Conservation (phyloP, 805 yeast species). For the Zygosaccharomyces lentus region DNA sequence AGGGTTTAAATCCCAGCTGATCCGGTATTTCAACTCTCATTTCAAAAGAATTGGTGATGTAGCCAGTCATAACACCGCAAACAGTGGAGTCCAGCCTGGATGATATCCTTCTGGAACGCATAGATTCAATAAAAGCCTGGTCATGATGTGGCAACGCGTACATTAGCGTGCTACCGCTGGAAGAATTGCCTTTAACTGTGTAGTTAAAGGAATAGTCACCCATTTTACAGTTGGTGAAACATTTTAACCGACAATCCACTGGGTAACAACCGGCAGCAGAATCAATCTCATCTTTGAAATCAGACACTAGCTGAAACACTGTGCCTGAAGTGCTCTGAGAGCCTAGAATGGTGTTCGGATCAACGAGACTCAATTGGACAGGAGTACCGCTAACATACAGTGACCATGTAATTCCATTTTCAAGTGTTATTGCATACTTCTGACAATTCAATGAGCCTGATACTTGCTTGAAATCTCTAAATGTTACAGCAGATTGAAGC, state of each 20-base stretch:
- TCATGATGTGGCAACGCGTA: slow-evolving; percentile 71
- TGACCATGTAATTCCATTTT: slow-evolving; percentile 60
- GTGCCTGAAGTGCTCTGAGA: slow-evolving; percentile 38
- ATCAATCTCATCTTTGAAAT: slow-evolving; percentile 46
- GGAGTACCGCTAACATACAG: slow-evolving; percentile 49
- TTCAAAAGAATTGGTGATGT: slow-evolving; percentile 38
- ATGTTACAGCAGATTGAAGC: slow-evolving; percentile 61
- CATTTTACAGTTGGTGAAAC: slow-evolving; percentile 38
- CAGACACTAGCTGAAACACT: slow-evolving; percentile 57
- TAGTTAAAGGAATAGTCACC: slow-evolving; percentile 44
- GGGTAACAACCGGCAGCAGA: slow-evolving; percentile 61
- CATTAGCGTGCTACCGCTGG: slow-evolving; percentile 42
- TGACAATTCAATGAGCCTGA: slow-evolving; percentile 39
- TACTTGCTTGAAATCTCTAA: slow-evolving; percentile 44
- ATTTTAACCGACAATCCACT: slow-evolving; percentile 43
- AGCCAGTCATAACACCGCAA: slow-evolving; percentile 45
- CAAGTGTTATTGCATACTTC: slow-evolving; percentile 53
- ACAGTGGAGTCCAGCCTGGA: slow-evolving; percentile 45
- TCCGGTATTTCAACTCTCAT: slow-evolving; percentile 44
- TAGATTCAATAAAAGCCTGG: slow-evolving; percentile 38
- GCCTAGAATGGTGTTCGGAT: slow-evolving; percentile 22
- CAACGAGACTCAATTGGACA: slow-evolving; percentile 53
- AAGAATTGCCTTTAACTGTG: slow-evolving; percentile 43
- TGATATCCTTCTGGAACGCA: slow-evolving; percentile 15
- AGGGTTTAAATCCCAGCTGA: slow-evolving; percentile 44